Base-by-base conservation (phyloP, 768 basidiomycete genomes). In the Pulveroboletus sp. region DNA sequence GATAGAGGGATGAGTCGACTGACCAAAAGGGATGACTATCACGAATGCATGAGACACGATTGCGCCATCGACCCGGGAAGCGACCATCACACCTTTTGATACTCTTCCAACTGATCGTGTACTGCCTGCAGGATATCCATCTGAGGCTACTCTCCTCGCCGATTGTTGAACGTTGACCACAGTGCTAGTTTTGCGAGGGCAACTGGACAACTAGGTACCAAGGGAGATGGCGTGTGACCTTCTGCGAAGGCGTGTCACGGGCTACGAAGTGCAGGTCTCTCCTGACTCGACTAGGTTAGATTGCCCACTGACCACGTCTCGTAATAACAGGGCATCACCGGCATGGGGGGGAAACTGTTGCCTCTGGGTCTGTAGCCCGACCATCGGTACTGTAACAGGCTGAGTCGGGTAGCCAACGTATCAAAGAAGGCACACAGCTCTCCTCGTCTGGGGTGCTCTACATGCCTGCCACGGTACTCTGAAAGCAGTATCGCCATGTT, bases 1-100 rank as follows among this genome's bases (percentile, higher is more conserved):
- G n/a, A 40, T 18, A 10, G 3, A 51, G 18, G 24, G 33, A 43
- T 11, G 5, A 4, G 44, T 11, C 1, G 31, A 52, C 65, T 39
- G 21, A 62, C 65, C 49, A 56, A 64, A 56, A 51, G 45, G 27
- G 60, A 49, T 32, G 46, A 8, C 61, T 57, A 43, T 46, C 27
- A 49, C 36, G 32, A 17, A 30, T n/a, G 49, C 47, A 62, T 69
- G 65, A 67, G 67, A 64, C 56, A 67, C 43, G 60, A 67, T 67
- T 58, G 65, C 67, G 67, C 67, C 51, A 67, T 67, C 57, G 54
- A 35, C 40, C 42, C 39, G 40, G 38, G 28, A 49, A 46, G 50
- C 32, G 47, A 40, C 30, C 6, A 39, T 24, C 54, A 46, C 36
- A 66, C 65, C 62, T 62, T 48, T 32, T 43, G 51, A 55, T 35